These are phyloP conservation scores for Rhinocladiella similis DNA, from an alignment of 2,329 filamentous ascomycete genomes.

Conservation along the genomic window DNA sequence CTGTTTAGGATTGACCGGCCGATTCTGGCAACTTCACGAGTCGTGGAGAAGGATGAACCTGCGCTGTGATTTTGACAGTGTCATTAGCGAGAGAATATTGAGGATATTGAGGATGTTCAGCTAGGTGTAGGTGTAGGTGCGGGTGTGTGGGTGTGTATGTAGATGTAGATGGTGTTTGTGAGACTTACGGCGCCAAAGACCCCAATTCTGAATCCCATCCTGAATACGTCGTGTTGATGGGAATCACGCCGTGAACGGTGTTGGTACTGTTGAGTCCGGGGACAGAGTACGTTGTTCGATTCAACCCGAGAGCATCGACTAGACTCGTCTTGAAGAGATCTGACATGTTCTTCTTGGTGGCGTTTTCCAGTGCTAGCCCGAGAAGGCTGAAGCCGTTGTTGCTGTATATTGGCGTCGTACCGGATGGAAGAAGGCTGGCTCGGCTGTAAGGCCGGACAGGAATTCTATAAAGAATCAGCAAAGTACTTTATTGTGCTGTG, in stretches of 20 bases:
- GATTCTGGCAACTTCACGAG: constrained; percentile 42
- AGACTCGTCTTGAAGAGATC: constrained; percentile 43
- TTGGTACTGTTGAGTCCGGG: constrained; percentile 39
- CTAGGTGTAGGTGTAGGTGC: too few relatives aligned
- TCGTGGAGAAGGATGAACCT: constrained; percentile 34
- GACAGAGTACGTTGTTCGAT: constrained; percentile 38
- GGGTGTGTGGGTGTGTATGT: too few relatives aligned
- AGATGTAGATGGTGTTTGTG: too few relatives aligned
- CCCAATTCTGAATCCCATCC: constrained; percentile 26
- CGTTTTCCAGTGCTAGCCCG: constrained; percentile 47
- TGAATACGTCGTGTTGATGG: constrained; percentile 33
- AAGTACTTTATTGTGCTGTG: too few relatives aligned
- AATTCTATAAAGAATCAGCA: too few relatives aligned
- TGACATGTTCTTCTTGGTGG: constrained; percentile 42
- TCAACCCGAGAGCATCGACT: constrained; percentile 44
- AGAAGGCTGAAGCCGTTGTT: constrained; percentile 50
- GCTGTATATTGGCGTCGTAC: constrained; percentile 48
- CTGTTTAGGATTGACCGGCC: constrained; percentile 45
- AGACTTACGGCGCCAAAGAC: constrained; percentile 39
- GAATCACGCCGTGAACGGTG: constrained; percentile 36
- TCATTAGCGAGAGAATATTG: too few relatives aligned
- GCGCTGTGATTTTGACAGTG: not conserved
- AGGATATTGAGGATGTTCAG: too few relatives aligned
- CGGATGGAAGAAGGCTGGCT: not conserved
- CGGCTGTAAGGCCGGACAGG: not conserved